These are phyloP conservation scores for Setaria viridis DNA, from an alignment of 202 grass and related monocot species.

Conservation along the genomic window DNA sequence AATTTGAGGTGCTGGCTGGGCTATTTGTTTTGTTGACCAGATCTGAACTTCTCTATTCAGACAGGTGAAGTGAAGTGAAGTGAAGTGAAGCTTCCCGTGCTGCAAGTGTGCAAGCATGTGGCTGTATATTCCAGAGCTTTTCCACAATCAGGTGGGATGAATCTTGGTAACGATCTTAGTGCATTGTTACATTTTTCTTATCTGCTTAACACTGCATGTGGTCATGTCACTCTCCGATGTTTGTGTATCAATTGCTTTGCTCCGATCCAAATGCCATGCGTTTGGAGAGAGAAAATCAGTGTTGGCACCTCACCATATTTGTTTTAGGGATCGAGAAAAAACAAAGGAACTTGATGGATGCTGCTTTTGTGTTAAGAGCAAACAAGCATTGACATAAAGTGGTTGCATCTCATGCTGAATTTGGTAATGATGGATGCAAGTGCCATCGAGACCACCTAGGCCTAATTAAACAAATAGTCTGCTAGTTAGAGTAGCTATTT, in stretches of 20 bases:
- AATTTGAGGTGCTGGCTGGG: conserved; percentile 28
- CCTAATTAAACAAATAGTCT: conserved; percentile 46
- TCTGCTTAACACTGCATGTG: not conserved
- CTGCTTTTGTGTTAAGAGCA: conserved; percentile 3
- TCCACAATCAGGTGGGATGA: conserved; percentile 10
- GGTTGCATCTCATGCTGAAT: conserved; percentile 44
- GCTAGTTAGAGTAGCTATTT: conserved; percentile 45
- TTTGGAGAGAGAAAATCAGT: not conserved
- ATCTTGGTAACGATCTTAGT: not conserved
- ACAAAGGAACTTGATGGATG: conserved; percentile 11
- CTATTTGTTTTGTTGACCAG: conserved; percentile 51
- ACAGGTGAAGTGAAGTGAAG: conserved; percentile 38
- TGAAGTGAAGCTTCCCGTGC: conserved; percentile 48
- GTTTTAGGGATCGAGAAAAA: not conserved
- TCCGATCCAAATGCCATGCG: conserved; percentile 3
- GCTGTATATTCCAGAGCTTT: not conserved
- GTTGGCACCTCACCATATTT: not conserved
- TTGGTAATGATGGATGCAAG: conserved; percentile 47
- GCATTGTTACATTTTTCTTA: not conserved
- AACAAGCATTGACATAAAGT: conserved; percentile 39
- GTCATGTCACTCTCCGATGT: conserved; percentile 12
- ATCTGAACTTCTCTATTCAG: conserved; percentile 45
- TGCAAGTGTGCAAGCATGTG: conserved; percentile 26
- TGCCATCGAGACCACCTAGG: conserved; percentile 22
- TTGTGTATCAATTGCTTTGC: not conserved